Evolutionary conservation across 2,329 filamentous ascomycete genomes (phyloP), one percentile per base, ranked within the genome.

Genomic region (Botrytis tulipae): DNA sequence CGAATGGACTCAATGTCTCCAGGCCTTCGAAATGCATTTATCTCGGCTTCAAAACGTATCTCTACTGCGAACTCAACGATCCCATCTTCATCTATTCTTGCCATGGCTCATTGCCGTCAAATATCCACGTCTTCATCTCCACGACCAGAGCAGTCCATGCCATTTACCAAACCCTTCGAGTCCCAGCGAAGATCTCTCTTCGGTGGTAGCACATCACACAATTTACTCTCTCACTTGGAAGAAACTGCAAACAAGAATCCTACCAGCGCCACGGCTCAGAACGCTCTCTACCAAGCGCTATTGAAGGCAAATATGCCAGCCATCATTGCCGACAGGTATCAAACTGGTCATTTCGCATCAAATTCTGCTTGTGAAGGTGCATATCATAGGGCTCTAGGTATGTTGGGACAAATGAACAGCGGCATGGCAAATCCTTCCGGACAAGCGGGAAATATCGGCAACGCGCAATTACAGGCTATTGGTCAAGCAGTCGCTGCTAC

Each of bases 161-260:
- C 74, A 10, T 74, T 73, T 32, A 75, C 70, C 18, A 74, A 59
- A 46, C 59, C 70, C 44, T 35, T 71, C 7, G 42, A 69, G 8
- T 62, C 63, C 12, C 80, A 80, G 61, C 73, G 74, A 62, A 75
- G 80, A 65, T 77, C 77, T 3, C 51, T 80, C 8, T 80, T 80
- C 71, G 77, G 78, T 32, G 75, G 73, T 37, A 76, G 63, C 57
- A 75, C 76, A 16, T 78, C 89, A 63, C 86, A 87, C 74, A 90
- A 87, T 76, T 85, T 95, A 73, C 88, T 99, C 48, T 94, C 94
- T 48, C 92, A 93, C 77, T 88, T 95, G 78, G 96, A 99, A 84
- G 92, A 95, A 82, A 92, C 93, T 37, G 97, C 96, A 54, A 99
- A 98, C 83, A 92, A 94, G 82, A 97, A 97, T 79, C 94, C 96